Percentiles rank a stretch among this genome's conserved stretches.
These are phyloP conservation scores for Orbilia quercus DNA, from an alignment of 2,329 filamentous ascomycete species.

Conservation along the genomic window DNA sequence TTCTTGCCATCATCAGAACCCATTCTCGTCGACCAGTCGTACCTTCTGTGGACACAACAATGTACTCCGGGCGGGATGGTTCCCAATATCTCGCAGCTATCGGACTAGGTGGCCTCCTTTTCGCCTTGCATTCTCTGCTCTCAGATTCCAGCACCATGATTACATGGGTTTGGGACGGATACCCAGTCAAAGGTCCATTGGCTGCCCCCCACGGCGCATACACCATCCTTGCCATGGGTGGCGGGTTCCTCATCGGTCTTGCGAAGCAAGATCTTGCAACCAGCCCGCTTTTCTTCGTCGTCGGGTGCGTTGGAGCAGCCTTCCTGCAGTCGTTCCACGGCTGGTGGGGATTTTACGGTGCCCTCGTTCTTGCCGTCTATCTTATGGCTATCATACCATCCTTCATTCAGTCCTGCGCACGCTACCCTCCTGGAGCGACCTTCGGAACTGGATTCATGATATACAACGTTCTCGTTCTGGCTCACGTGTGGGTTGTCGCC, in stretches of 20 bases:
- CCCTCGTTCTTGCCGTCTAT: conserved; percentile 78
- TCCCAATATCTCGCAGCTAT: conserved; percentile 78
- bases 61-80: conserved; percentile 71
- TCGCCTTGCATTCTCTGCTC: conserved; percentile 88
- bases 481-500: conserved; percentile 97
- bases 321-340: conserved; percentile 67
- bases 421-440: conserved; percentile 78
- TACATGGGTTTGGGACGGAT: conserved; percentile 97
- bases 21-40: conserved; percentile 73
- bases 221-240: conserved; percentile 87
- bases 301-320: conserved; percentile 82
- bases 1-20: conserved; percentile 80
- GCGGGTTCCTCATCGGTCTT: conserved; percentile 80
- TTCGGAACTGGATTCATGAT: conserved; percentile 90
- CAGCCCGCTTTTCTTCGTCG: conserved; percentile 81
- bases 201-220: conserved; percentile 89
- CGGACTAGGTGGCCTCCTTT: conserved; percentile 84
- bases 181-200: conserved; percentile 86
- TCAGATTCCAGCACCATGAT: conserved; percentile 99
- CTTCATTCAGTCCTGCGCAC: conserved; percentile 79
- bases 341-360: conserved; percentile 92
- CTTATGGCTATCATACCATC: conserved; percentile 81
- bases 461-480: conserved; percentile 95
- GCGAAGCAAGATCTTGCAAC: conserved; percentile 76
- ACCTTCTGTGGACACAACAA: conserved; percentile 66